Evolutionary conservation across 2,329 filamentous ascomycete species (phyloP).

Genomic region (Verruconis gallopava): DNA sequence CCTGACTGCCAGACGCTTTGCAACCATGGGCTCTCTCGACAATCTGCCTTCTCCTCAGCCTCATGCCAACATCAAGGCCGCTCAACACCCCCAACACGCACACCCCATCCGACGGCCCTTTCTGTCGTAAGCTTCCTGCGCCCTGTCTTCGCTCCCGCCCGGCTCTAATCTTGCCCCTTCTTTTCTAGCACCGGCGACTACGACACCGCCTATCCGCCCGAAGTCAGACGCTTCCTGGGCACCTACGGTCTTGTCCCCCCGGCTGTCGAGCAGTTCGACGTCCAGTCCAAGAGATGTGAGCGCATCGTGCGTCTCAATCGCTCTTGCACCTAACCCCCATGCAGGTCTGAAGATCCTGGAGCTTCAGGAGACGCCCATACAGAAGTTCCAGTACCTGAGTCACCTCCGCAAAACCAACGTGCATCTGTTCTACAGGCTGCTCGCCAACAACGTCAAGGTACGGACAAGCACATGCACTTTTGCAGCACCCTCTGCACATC

Average conservation of each 20-base stretch:
- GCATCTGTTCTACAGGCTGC: slow-evolving; percentile 68
- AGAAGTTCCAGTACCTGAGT: slow-evolving; percentile 76
- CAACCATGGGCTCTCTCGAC: slow-evolving; percentile 5
- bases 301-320: slow-evolving; percentile 6
- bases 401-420: slow-evolving; percentile 61
- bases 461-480: slow-evolving; percentile 1
- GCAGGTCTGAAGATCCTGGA: slow-evolving; percentile 61
- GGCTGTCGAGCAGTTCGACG: slow-evolving; percentile 35
- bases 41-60: slow-evolving; percentile 16
- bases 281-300: slow-evolving; percentile 38
- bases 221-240: slow-evolving; percentile 36
- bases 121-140: slow-evolving; percentile 23
- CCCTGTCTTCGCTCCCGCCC: background rate
- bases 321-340: background rate
- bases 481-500: background rate
- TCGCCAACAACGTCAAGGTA: slow-evolving; percentile 59
- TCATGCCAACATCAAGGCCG: slow-evolving; percentile 22
- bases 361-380: slow-evolving; percentile 54
- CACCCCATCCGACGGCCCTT: slow-evolving; percentile 23
- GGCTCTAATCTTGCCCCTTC: background rate
- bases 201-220: slow-evolving; percentile 35
- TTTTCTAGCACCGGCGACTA: slow-evolving; percentile 32
- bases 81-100: slow-evolving; percentile 15
- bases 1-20: background rate
- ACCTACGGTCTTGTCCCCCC: slow-evolving; percentile 42